Conservation (phyloP, 2,329 filamentous ascomycete species). For the Mollisiaceae sp. region DNA sequence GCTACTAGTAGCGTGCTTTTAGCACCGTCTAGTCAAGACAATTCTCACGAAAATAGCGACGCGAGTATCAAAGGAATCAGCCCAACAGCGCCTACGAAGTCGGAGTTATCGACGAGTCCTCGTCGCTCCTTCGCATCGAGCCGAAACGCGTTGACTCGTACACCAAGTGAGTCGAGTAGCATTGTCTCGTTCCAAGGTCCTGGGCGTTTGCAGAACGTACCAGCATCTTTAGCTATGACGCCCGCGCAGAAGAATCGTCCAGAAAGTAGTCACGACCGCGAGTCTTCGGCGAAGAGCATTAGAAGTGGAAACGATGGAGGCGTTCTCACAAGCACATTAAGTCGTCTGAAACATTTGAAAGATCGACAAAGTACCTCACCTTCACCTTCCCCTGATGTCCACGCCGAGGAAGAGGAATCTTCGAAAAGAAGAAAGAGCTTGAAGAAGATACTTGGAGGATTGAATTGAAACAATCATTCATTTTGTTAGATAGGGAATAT, state of each 20-base stretch:
- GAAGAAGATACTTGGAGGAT: slow-evolving; percentile 40
- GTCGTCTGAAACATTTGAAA: slow-evolving; percentile 34
- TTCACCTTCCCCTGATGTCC: not conserved
- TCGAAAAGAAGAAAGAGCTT: slow-evolving; percentile 42
- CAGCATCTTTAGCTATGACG: slow-evolving; percentile 39
- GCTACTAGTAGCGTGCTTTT: slow-evolving; percentile 64
- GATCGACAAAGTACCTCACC: slow-evolving; percentile 15
- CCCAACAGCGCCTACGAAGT: slow-evolving; percentile 32
- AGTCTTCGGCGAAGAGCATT: slow-evolving; percentile 19
- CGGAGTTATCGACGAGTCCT: slow-evolving; percentile 39
- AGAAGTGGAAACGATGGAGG: slow-evolving; percentile 26
- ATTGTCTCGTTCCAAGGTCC: slow-evolving; percentile 31
- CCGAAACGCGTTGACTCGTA: slow-evolving; percentile 30
- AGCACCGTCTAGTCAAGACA: slow-evolving; percentile 39
- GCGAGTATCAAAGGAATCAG: slow-evolving; percentile 37
- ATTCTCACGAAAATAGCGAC: slow-evolving; percentile 42
- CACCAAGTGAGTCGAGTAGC: slow-evolving; percentile 39
- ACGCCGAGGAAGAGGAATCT: slow-evolving; percentile 26
- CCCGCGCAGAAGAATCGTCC: slow-evolving; percentile 25
- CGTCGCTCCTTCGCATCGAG: slow-evolving; percentile 40
- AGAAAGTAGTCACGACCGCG: slow-evolving; percentile 23
- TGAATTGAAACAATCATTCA: slow-evolving; percentile 2
- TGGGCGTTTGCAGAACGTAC: slow-evolving; percentile 23
- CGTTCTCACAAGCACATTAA: slow-evolving; percentile 34
- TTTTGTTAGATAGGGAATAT: not conserved